Evolutionary conservation across 2,329 filamentous ascomycete species (phyloP), one percentile per base, ranked within the genome.

Genomic region (Neonectria neomacrospora): DNA sequence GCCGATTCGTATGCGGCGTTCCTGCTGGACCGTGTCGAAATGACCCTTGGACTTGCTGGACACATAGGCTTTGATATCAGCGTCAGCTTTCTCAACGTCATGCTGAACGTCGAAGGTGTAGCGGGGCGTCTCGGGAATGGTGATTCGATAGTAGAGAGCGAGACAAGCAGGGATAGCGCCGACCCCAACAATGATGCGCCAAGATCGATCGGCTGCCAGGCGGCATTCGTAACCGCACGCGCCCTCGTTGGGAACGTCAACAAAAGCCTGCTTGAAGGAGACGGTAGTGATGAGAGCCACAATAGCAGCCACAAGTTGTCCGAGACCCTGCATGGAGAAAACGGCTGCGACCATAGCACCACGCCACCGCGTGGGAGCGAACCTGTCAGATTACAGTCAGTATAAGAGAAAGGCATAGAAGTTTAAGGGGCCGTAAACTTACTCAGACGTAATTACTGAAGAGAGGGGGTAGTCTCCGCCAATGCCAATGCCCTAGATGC

Each of bases 341-440:
- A 95, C 91, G 16, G 90, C 86, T 11, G 89, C 91, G 83, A 96
- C 91, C 90, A 96, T 95, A 61, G 89, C 91, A 65, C 91, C 92
- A 71, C 92, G 85, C 88, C 91, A 94, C 71, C 90, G 88, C 12
- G 92, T 95, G 3, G 91, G 93, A 9, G 92, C 91, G 75, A 95
- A 95, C 71, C 87, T 88, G 68, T 12, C 4, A 22, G n/a, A 10
- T 58, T 37, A 42, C 45, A 37, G 69, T 75, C 64, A 73, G 66
- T 26, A 32, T n/a, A 32, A 20, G 28, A 20, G 26, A 26, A n/a
- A 20, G 63, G 60, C 64, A 68, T 28, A 57, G 63, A 67, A 68
- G 32, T 54, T 34, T 54, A 55, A 20, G 60, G 37, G 22, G 58
- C 56, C 28, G 30, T n/a, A 16, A 32, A 77, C 78, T 72, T 71